Conservation (phyloP, 2,329 filamentous ascomycete species). For the Ophiostoma himal-ulmi region DNA sequence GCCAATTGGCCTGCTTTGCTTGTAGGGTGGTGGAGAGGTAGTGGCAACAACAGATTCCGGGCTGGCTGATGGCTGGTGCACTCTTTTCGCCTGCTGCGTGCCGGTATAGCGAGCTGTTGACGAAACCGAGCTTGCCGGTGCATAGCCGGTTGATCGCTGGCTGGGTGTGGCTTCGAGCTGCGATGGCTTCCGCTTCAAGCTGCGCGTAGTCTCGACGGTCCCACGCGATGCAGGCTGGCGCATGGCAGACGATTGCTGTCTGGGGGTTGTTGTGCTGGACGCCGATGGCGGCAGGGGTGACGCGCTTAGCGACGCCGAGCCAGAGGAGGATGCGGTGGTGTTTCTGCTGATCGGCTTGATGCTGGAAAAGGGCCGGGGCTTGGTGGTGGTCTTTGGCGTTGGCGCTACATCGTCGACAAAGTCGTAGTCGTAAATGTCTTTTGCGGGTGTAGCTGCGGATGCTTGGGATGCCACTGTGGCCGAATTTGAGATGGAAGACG, state of each 20-base stretch:
- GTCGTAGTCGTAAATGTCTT: slow-evolving; percentile 27
- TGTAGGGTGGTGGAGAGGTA: slow-evolving; percentile 15
- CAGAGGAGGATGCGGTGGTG: background rate
- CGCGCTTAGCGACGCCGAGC: slow-evolving; percentile 1
- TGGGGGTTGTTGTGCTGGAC: background rate
- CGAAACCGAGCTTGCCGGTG: background rate
- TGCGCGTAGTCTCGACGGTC: slow-evolving; percentile 15
- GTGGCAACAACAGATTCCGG: background rate
- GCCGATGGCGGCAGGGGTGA: background rate
- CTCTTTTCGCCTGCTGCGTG: slow-evolving; percentile 7
- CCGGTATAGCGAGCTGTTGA: background rate
- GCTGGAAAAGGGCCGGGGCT: slow-evolving; percentile 14
- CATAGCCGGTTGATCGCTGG: slow-evolving; percentile 1
- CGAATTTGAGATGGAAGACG: slow-evolving; percentile 10
- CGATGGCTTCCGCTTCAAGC: slow-evolving; percentile 24
- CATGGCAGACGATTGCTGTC: background rate
- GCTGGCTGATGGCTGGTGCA: slow-evolving; percentile 11
- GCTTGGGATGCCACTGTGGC: slow-evolving; percentile 1
- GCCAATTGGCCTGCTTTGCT: slow-evolving; percentile 12
- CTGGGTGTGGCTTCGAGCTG: slow-evolving; percentile 3
- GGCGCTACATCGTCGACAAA: slow-evolving; percentile 25
- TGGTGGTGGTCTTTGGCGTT: slow-evolving; percentile 11
- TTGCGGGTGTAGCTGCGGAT: slow-evolving; percentile 14
- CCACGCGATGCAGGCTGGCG: background rate
- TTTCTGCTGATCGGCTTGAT: slow-evolving; percentile 8